These are phyloP conservation scores for Aspergillus sp. DNA, from an alignment of 2,329 filamentous ascomycete genomes.

Conservation along the genomic window DNA sequence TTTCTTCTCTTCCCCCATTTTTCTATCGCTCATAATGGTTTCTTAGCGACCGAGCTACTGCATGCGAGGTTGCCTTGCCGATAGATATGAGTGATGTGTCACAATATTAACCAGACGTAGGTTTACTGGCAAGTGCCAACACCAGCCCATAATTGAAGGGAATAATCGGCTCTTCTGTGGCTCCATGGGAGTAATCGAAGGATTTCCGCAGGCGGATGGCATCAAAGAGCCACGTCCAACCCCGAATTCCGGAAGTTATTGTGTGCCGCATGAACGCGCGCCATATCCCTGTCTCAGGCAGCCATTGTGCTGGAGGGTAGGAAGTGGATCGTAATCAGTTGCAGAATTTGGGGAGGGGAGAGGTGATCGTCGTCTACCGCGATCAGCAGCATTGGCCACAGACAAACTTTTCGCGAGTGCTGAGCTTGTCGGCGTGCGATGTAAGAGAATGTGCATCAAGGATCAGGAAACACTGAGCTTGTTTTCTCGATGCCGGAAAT, in stretches of 20 bases:
- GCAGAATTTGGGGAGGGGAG: background rate
- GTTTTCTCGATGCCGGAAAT: background rate
- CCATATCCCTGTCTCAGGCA: background rate
- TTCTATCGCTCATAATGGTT: background rate
- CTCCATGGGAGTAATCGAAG: background rate
- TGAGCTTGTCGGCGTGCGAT: background rate
- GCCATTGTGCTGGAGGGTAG: background rate
- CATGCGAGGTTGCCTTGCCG: conserved; percentile 19
- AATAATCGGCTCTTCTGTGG: background rate
- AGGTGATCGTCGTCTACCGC: background rate
- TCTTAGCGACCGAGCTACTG: conserved; percentile 13
- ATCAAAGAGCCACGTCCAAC: background rate
- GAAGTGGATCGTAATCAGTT: background rate
- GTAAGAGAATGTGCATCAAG: background rate
- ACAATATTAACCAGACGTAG: conserved; percentile 6
- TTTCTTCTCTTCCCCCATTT: background rate
- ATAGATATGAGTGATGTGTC: conserved; percentile 19
- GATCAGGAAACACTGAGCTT: background rate
- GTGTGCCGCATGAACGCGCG: conserved; percentile 1
- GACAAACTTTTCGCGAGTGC: background rate
- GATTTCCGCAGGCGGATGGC: background rate
- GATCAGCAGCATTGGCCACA: background rate
- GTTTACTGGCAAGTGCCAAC: background rate
- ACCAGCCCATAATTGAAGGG: background rate
- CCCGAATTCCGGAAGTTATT: background rate